Conservation (phyloP, 495 filamentous ascomycete genomes). For the Penicillium samsonianum region DNA sequence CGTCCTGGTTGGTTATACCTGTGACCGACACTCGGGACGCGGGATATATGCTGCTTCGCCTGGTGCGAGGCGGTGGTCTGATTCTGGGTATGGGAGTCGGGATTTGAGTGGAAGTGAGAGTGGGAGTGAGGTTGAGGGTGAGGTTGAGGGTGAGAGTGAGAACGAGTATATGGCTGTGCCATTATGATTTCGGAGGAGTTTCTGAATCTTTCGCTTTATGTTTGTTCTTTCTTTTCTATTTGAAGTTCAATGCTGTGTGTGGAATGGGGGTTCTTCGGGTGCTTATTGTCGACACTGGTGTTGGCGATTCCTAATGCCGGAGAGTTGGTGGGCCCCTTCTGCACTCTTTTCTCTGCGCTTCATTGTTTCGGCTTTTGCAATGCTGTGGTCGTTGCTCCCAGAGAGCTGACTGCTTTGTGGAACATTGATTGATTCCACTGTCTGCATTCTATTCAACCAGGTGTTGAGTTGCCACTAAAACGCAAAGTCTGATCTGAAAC, state of each 20-base stretch:
- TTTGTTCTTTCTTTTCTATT: neutral
- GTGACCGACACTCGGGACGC: slow-evolving; percentile 58
- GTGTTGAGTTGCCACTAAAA: neutral
- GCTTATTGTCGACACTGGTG: slow-evolving; percentile 3
- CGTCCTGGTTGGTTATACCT: slow-evolving; percentile 79
- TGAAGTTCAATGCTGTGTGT: neutral
- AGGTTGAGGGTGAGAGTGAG: neutral
- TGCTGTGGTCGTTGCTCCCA: slow-evolving; percentile 1
- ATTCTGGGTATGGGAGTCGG: slow-evolving; percentile 50
- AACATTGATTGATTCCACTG: neutral
- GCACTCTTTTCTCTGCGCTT: neutral
- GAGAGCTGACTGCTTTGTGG: neutral
- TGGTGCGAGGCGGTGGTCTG: slow-evolving; percentile 36
- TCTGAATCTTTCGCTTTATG: neutral
- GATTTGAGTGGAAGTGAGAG: neutral
- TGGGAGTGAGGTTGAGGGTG: too few relatives aligned
- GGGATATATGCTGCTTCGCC: slow-evolving; percentile 15
- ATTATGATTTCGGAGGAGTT: neutral
- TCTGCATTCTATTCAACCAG: neutral
- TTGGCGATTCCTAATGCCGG: neutral
- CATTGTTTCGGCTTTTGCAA: neutral
- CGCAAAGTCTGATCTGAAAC: neutral
- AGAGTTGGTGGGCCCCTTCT: neutral
- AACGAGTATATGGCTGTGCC: neutral
- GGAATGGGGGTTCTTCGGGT: neutral